phyloP scores from a whole-genome alignment of 2,329 filamentous ascomycete genomes.

The Penicillium sp. region DNA sequence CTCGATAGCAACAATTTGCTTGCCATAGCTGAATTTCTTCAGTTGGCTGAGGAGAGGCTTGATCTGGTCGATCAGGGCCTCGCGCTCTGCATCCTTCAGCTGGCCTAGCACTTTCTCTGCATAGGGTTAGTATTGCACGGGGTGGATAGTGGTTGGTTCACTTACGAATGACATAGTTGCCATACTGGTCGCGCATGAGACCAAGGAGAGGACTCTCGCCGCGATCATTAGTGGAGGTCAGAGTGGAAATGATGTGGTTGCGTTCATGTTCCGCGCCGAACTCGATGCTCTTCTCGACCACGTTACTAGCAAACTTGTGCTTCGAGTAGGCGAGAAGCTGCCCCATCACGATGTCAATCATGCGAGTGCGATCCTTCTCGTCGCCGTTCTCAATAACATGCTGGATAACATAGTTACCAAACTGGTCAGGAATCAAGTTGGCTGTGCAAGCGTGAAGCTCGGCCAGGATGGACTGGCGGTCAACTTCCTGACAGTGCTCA shows the following conservation, averaged over 20 bases:
- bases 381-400: slow-evolving; percentile 80
- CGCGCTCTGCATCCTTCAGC: slow-evolving; percentile 58
- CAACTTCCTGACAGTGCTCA: slow-evolving; percentile 70
- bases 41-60: slow-evolving; percentile 58
- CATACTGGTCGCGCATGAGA: slow-evolving; percentile 86
- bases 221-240: slow-evolving; percentile 59
- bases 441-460: slow-evolving; percentile 73
- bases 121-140: slow-evolving; percentile 23
- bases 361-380: slow-evolving; percentile 64
- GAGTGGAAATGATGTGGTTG: slow-evolving; percentile 61
- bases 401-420: slow-evolving; percentile 94
- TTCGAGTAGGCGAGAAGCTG: slow-evolving; percentile 75
- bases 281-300: slow-evolving; percentile 88
- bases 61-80: slow-evolving; percentile 60
- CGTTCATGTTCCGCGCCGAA: slow-evolving; percentile 67
- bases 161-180: slow-evolving; percentile 96
- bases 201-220: slow-evolving; percentile 67
- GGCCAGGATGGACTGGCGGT: slow-evolving; percentile 67
- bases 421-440: slow-evolving; percentile 77
- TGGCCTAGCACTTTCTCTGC: slow-evolving; percentile 73
- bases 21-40: slow-evolving; percentile 62
- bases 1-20: slow-evolving; percentile 64
- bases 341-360: slow-evolving; percentile 69
- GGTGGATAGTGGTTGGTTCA: slow-evolving; percentile 24
- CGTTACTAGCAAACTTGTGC: slow-evolving; percentile 96